Evolutionary conservation across 2,329 filamentous ascomycete species (phyloP).

Genomic region (Septoria linicola): DNA sequence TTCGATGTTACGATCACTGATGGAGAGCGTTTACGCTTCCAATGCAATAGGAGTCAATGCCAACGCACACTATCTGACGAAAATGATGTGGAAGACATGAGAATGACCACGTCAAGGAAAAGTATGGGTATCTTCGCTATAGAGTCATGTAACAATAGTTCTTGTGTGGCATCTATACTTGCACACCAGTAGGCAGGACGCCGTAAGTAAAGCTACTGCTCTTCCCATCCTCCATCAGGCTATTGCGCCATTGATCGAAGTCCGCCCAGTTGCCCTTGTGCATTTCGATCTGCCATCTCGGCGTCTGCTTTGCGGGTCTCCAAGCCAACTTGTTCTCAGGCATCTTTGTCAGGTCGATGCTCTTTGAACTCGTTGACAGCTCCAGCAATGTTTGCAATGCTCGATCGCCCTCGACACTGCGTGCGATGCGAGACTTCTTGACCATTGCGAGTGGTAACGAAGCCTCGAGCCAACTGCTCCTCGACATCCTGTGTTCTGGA

Average conservation of each 20-base stretch:
- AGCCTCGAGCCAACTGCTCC: neutral
- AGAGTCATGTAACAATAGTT: neutral
- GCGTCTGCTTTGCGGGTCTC: conserved; percentile 63
- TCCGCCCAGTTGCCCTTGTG: conserved; percentile 63
- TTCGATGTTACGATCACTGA: too few species aligned
- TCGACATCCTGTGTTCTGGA: conserved; percentile 58
- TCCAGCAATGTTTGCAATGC: conserved; percentile 64
- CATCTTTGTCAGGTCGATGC: conserved; percentile 60
- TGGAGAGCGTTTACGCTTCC: too few species aligned
- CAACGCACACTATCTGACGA: too few species aligned
- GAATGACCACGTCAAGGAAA: too few species aligned
- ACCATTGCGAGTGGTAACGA: conserved; percentile 34
- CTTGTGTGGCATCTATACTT: neutral
- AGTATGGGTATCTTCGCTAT: conserved; percentile 12
- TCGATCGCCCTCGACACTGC: conserved; percentile 59
- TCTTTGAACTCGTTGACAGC: conserved; percentile 56
- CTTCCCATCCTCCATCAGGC: neutral
- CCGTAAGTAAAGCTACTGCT: neutral
- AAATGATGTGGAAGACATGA: too few species aligned
- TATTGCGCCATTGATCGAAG: conserved; percentile 9
- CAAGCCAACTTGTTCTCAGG: conserved; percentile 63
- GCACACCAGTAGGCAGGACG: neutral
- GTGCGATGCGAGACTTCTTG: conserved; percentile 45
- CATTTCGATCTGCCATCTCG: conserved; percentile 65
- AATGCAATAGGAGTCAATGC: too few species aligned